Base-by-base conservation (phyloP, 192 early-diverging fungal genomes). In the Cladochytrium replicatum region DNA sequence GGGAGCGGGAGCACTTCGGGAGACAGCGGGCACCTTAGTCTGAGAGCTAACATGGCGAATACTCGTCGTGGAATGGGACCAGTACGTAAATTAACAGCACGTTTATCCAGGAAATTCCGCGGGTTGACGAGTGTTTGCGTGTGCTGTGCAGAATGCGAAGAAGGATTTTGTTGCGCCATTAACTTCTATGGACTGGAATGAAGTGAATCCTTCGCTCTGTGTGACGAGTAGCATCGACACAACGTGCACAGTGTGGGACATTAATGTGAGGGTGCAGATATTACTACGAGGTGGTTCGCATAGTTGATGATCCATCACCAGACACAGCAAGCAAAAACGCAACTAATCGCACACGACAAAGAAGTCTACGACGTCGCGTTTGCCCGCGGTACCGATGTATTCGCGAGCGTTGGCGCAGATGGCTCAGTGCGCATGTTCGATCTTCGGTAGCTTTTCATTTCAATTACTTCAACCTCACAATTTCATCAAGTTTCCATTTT, bases 321-420 rank as follows among this genome's bases (percentile, higher is more conserved):
- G 73, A 86, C 89, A n/a, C 80, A 77, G 25, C 89, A 95, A 71
- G 88, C 93, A 27, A 99, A 95, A 58, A 97, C 96, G 3, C 96
- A 99, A 62, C 74, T 99, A 29, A 99, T 99, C 74, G 96, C 96
- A 2, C 96, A 99, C 60, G 96, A 99, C 64, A 80, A 83, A 43
- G 93, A 97, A 48, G 96, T 99, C 15, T 96, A 86, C 67, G 96
- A 99, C 60, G 96, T 99, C n/a, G 82, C 86, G 8, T 99, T 97
- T 72, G 77, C 85, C 23, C 67, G 82, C 24, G 81, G 83, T 41
- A 85, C 81, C 21, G 84, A 97, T 48, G 81, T 89, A 11, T 99
- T 99, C 83, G 93, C 87, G 2, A 90, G 87, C 57, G 96, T 94
- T 17, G 93, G 93, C n/a, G 93, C 90, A 2, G 96, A 99, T 60